These are phyloP conservation scores for Entomortierella lignicola DNA, from an alignment of 192 early-diverging fungal species.

Conservation along the genomic window DNA sequence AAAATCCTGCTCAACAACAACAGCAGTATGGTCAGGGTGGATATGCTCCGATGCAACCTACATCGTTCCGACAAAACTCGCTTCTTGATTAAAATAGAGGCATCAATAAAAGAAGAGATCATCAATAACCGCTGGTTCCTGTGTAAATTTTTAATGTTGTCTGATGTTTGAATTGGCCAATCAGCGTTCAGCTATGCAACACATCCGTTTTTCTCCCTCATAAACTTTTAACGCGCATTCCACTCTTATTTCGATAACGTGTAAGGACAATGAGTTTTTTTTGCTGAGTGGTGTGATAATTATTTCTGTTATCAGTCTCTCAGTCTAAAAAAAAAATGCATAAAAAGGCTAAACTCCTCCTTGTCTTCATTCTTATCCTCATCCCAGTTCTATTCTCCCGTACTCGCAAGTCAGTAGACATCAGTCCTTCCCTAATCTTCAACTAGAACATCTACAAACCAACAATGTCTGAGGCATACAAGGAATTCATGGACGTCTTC, in stretches of 20 bases:
- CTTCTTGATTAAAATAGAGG: slow-evolving; percentile 48
- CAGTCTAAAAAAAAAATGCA: slow-evolving; percentile 1
- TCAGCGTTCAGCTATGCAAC: not conserved
- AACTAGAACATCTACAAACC: not conserved
- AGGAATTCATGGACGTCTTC: slow-evolving; percentile 82
- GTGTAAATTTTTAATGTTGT: not conserved
- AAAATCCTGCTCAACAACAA: slow-evolving; percentile 15
- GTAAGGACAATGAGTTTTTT: too few relatives aligned
- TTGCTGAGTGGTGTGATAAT: too few relatives aligned
- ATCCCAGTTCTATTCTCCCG: not conserved
- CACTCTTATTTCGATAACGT: too few relatives aligned
- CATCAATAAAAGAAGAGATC: too few relatives aligned
- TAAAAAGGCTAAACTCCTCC: not conserved
- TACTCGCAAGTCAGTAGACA: slow-evolving; percentile 1
- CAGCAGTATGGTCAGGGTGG: slow-evolving; percentile 35
- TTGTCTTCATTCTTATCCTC: not conserved
- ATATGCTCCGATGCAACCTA: slow-evolving; percentile 33
- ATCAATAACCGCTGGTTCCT: too few relatives aligned
- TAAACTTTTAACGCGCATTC: not conserved
- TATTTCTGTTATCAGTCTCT: too few relatives aligned
- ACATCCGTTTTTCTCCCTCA: not conserved
- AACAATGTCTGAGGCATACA: slow-evolving; percentile 31
- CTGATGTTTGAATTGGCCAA: slow-evolving; percentile 15
- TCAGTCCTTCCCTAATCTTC: not conserved
- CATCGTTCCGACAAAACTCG: slow-evolving; percentile 15